A percentile compares a stretch with the other conserved stretches of the same genome.
These are phyloP conservation scores for Lachancea kluyveri DNA, from an alignment of 805 yeast species.

Conservation along the genomic window DNA sequence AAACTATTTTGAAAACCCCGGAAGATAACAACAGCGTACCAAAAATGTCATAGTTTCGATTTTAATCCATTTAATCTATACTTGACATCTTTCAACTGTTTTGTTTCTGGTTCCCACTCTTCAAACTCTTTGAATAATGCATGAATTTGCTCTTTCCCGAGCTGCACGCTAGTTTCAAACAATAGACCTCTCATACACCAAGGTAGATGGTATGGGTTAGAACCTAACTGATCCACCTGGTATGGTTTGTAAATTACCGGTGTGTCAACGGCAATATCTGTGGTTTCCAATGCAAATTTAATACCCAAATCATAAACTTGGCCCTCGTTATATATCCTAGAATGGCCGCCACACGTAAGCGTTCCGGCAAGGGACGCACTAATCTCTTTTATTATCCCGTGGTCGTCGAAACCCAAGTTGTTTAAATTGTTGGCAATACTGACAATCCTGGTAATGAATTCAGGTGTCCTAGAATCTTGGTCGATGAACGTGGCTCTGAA, in stretches of 20 bases:
- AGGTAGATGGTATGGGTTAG: slow-evolving; percentile 82
- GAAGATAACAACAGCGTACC: too few species aligned
- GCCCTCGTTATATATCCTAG: slow-evolving; percentile 77
- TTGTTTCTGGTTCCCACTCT: slow-evolving; percentile 81
- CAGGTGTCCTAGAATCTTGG: slow-evolving; percentile 70
- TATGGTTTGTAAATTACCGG: slow-evolving; percentile 38
- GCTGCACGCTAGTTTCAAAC: slow-evolving; percentile 51
- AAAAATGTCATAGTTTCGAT: slow-evolving; percentile 15
- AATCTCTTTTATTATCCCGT: slow-evolving; percentile 78
- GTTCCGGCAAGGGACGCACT: slow-evolving; percentile 81
- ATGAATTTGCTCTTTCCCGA: slow-evolving; percentile 52
- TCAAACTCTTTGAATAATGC: slow-evolving; percentile 66
- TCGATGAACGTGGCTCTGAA: slow-evolving; percentile 88
- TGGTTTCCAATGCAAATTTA: slow-evolving; percentile 68
- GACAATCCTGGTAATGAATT: slow-evolving; percentile 69
- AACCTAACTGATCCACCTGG: slow-evolving; percentile 57
- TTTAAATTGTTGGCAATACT: slow-evolving; percentile 66
- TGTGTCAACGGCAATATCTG: slow-evolving; percentile 42
- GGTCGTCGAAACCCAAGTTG: slow-evolving; percentile 76
- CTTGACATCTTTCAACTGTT: slow-evolving; percentile 75
- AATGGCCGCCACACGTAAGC: slow-evolving; percentile 92
- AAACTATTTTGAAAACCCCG: too few species aligned
- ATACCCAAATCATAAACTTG: slow-evolving; percentile 79
- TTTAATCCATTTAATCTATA: slow-evolving; percentile 60
- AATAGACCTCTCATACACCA: slow-evolving; percentile 88